Conservation (phyloP, 208 protist genomes). For the Leishmania arabica region DNA sequence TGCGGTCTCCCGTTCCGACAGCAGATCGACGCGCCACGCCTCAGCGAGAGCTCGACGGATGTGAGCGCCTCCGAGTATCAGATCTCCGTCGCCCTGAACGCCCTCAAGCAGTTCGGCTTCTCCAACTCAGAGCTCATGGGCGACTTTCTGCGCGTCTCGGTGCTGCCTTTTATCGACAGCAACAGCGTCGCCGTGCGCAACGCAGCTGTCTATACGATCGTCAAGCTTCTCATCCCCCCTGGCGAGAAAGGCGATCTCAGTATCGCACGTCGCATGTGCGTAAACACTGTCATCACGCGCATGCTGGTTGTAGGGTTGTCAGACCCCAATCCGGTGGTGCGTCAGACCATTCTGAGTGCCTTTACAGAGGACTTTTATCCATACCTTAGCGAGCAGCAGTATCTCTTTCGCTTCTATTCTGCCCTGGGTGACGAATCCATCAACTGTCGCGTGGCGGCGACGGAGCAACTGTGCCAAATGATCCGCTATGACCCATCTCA, state of each 20-base stretch:
- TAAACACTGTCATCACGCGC: slow-evolving; percentile 82
- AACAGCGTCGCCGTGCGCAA: slow-evolving; percentile 66
- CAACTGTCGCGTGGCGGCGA: slow-evolving; percentile 74
- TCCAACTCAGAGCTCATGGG: slow-evolving; percentile 89
- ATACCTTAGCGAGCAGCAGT: slow-evolving; percentile 85
- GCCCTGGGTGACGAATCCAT: slow-evolving; percentile 85
- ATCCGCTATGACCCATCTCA: slow-evolving; percentile 82
- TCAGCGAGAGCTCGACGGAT: slow-evolving; percentile 15
- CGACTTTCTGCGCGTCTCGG: slow-evolving; percentile 85
- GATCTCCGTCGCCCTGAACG: slow-evolving; percentile 81
- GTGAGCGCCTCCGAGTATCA: slow-evolving; percentile 63
- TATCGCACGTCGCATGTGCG: slow-evolving; percentile 83
- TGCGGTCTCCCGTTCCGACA: slow-evolving; percentile 87
- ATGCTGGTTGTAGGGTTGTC: slow-evolving; percentile 85
- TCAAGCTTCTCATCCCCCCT: slow-evolving; percentile 80
- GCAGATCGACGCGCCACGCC: slow-evolving; percentile 34
- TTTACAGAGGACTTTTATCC: slow-evolving; percentile 87
- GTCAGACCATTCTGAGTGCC: slow-evolving; percentile 66
- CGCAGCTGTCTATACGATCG: slow-evolving; percentile 82
- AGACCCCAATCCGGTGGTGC: slow-evolving; percentile 65
- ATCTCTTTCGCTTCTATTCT: slow-evolving; percentile 71
- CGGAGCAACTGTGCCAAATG: slow-evolving; percentile 83
- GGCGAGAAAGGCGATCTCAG: slow-evolving; percentile 66
- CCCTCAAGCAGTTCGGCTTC: slow-evolving; percentile 87
- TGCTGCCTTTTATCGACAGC: slow-evolving; percentile 88